phyloP scores from a whole-genome alignment of 2,329 filamentous ascomycete genomes.

The Truncatella angustata region DNA sequence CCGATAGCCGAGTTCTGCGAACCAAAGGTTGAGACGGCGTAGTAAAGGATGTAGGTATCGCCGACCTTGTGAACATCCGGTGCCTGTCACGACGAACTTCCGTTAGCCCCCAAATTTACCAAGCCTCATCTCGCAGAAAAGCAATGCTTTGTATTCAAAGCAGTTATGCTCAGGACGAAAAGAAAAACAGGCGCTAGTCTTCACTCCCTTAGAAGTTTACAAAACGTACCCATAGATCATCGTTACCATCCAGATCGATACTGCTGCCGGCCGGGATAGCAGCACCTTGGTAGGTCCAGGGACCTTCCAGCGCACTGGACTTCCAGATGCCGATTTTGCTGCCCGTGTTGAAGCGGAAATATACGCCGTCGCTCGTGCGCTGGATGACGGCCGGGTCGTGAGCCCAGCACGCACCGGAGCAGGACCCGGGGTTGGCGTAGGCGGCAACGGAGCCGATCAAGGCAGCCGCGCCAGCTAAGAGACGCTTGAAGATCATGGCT shows the following conservation, averaged over 20 bases:
- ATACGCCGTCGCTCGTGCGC: constrained; percentile 35
- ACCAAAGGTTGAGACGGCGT: constrained; percentile 62
- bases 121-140: no score
- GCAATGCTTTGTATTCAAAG: no score
- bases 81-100: constrained; percentile 54
- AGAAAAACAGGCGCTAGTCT: no score
- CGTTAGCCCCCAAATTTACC: no score
- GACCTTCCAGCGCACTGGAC: constrained; percentile 34
- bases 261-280: constrained; percentile 35
- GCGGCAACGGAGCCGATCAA: constrained; percentile 8
- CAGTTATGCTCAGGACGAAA: no score
- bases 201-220: not conserved
- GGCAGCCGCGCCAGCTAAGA: not conserved
- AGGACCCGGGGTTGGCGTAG: constrained; percentile 33
- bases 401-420: constrained; percentile 35
- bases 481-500: constrained; percentile 5
- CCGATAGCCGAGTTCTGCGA: constrained; percentile 60
- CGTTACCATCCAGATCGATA: constrained; percentile 37
- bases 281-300: constrained; percentile 42
- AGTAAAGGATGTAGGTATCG: constrained; percentile 63
- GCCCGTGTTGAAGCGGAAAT: constrained; percentile 42
- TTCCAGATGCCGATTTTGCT: constrained; percentile 38
- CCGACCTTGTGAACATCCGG: constrained; percentile 61
- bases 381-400: constrained; percentile 39
- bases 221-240: constrained; percentile 39